These are phyloP conservation scores for Primulina huaijiensis DNA, from an alignment of 257 asterid genomes.

Conservation along the genomic window DNA sequence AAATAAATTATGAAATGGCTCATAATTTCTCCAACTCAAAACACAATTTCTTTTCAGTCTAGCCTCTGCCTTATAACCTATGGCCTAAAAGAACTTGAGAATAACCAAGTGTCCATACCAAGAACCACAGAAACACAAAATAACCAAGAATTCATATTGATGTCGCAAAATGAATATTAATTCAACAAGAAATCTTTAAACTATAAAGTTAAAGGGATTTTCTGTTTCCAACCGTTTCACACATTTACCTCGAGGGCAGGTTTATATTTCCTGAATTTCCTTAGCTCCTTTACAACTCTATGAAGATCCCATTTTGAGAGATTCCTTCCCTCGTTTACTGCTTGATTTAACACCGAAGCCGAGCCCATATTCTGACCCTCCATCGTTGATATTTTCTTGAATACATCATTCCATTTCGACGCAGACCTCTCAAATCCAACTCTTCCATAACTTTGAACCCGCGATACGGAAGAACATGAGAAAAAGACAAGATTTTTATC, in stretches of 20 bases:
- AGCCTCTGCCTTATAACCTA: no score
- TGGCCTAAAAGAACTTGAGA: no score
- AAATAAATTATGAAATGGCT: no score
- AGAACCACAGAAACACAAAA: no score
- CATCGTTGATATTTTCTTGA: constrained; percentile 54
- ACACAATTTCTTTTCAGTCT: no score
- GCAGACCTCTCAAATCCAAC: constrained; percentile 53
- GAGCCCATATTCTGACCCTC: constrained; percentile 43
- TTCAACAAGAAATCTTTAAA: no score
- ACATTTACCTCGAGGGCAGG: constrained; percentile 72
- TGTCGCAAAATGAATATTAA: not conserved
- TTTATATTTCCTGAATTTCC: constrained; percentile 68
- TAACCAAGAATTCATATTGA: no score
- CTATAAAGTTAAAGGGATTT: not conserved
- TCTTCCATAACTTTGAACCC: constrained; percentile 54
- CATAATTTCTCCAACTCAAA: no score
- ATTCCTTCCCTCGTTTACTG: constrained; percentile 57
- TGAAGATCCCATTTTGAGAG: constrained; percentile 72
- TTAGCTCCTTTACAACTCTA: constrained; percentile 75
- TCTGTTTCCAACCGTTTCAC: not conserved
- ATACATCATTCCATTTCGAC: constrained; percentile 59
- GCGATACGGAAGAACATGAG: constrained; percentile 52
- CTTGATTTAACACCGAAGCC: constrained; percentile 64
- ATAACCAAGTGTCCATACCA: no score
- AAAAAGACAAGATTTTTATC: constrained; percentile 34